These are phyloP conservation scores for Trichoderma oligosporum DNA, from an alignment of 2,329 filamentous ascomycete genomes.

Conservation along the genomic window DNA sequence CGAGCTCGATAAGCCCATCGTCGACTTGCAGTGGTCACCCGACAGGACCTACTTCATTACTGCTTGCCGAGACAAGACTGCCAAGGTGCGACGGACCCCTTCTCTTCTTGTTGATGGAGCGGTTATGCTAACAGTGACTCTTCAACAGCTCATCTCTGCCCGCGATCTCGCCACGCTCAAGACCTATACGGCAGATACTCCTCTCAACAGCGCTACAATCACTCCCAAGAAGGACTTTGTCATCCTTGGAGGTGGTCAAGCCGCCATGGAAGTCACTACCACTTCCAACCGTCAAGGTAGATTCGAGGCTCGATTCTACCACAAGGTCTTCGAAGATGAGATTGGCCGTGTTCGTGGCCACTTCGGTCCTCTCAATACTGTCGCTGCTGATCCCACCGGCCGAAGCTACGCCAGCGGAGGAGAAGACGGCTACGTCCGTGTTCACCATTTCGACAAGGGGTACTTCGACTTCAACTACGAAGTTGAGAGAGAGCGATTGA, in stretches of 20 bases:
- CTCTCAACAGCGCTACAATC: conserved; percentile 91
- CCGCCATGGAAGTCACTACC: conserved; percentile 97
- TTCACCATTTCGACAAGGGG: conserved; percentile 97
- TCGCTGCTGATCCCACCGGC: conserved; percentile 87
- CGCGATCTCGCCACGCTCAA: conserved; percentile 89
- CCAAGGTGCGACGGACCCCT: conserved; percentile 62
- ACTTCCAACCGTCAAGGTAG: conserved; percentile 93
- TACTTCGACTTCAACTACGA: conserved; percentile 99
- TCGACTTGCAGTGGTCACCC: conserved; percentile 88
- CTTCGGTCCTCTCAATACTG: conserved; percentile 95
- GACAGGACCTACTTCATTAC: conserved; percentile 99
- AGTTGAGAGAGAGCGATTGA: conserved; percentile 79
- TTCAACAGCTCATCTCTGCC: conserved; percentile 67
- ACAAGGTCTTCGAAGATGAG: conserved; percentile 99
- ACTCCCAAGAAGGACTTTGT: conserved; percentile 97
- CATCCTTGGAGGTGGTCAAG: conserved; percentile 95
- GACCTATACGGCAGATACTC: conserved; percentile 87
- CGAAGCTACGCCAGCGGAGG: conserved; percentile 92
- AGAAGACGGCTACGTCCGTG: conserved; percentile 96
- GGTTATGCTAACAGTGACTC: neutral
- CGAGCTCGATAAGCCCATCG: conserved; percentile 77
- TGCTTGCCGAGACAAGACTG: conserved; percentile 94
- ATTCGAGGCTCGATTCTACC: conserved; percentile 99
- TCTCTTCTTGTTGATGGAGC: neutral
- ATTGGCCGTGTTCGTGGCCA: conserved; percentile 95